Conservation (phyloP, 805 yeast genomes). For the Scheffersomyces lignosus region DNA sequence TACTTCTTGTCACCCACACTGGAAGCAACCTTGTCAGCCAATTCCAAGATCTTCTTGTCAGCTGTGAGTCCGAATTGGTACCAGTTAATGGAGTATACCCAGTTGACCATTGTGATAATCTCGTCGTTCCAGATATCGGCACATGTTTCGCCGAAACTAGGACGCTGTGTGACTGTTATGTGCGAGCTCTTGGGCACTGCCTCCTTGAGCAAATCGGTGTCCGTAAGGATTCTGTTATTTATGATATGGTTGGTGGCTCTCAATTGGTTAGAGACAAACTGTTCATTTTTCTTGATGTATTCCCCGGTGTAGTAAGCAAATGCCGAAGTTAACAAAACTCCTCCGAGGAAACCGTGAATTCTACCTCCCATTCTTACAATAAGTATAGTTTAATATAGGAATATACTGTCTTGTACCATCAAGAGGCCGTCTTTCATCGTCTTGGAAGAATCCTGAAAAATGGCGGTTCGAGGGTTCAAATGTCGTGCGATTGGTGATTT, state of each 20-base stretch:
- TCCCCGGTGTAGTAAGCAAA: slow-evolving; percentile 61
- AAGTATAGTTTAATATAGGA: neutral
- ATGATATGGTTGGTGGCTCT: slow-evolving; percentile 49
- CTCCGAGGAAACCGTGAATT: slow-evolving; percentile 46
- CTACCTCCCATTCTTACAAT: slow-evolving; percentile 39
- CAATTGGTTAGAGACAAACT: slow-evolving; percentile 47
- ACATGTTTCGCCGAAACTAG: slow-evolving; percentile 54
- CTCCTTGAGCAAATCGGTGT: slow-evolving; percentile 45
- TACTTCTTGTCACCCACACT: slow-evolving; percentile 5
- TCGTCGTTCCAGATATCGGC: slow-evolving; percentile 83
- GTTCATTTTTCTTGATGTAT: slow-evolving; percentile 51
- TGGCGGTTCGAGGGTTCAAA: no score
- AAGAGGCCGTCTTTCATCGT: no score
- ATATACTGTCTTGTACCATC: neutral
- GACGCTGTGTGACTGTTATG: slow-evolving; percentile 28
- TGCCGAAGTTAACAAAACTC: slow-evolving; percentile 62
- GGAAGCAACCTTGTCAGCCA: slow-evolving; percentile 25
- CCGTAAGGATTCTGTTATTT: slow-evolving; percentile 52
- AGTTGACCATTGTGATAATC: slow-evolving; percentile 60
- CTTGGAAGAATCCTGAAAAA: no score
- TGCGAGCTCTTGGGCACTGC: slow-evolving; percentile 41
- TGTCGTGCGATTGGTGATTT: no score
- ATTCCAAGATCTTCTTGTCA: slow-evolving; percentile 29
- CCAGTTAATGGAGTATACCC: slow-evolving; percentile 58
- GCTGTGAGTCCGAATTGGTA: slow-evolving; percentile 38